A percentile compares a stretch with the other conserved stretches of the same genome.
These are phyloP conservation scores for Carnegiea gigantea DNA, from an alignment of 179 eudicot genomes.

Conservation along the genomic window DNA sequence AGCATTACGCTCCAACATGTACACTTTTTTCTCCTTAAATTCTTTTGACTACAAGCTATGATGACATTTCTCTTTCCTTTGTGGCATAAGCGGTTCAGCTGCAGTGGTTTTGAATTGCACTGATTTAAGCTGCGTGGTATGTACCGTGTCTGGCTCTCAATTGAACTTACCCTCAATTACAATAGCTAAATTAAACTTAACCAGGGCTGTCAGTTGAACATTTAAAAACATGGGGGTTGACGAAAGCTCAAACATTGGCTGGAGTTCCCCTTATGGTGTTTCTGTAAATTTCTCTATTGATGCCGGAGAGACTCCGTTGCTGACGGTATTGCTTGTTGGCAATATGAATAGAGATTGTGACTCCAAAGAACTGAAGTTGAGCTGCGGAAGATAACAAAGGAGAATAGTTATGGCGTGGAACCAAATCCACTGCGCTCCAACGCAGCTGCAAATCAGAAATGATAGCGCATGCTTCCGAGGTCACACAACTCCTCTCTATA, in stretches of 20 bases:
- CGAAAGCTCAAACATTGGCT: constrained; percentile 70
- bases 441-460: too few species aligned
- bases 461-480: too few species aligned
- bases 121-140: constrained; percentile 53
- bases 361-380: too few species aligned
- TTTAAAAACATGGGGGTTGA: constrained; percentile 58
- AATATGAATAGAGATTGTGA: too few species aligned
- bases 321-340: constrained; percentile 32
- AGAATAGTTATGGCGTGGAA: too few species aligned
- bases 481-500: too few species aligned
- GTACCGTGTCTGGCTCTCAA: constrained; percentile 52
- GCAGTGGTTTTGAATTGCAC: constrained; percentile 79
- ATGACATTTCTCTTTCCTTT: constrained; percentile 68
- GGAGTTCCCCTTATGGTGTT: constrained; percentile 83
- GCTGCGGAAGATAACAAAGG: too few species aligned
- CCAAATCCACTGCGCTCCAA: too few species aligned
- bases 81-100: constrained; percentile 83
- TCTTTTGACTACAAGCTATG: constrained; percentile 48
- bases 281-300: constrained; percentile 57
- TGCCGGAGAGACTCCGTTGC: constrained; percentile 58
- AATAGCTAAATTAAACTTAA: constrained; percentile 62
- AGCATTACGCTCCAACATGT: not conserved
- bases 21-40: too few species aligned
- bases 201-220: constrained; percentile 55
- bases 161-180: constrained; percentile 88